Evolutionary conservation across 306 rosid genomes (phyloP), one percentile per base, ranked within the genome.

Genomic region (Cicer yamashitae): DNA sequence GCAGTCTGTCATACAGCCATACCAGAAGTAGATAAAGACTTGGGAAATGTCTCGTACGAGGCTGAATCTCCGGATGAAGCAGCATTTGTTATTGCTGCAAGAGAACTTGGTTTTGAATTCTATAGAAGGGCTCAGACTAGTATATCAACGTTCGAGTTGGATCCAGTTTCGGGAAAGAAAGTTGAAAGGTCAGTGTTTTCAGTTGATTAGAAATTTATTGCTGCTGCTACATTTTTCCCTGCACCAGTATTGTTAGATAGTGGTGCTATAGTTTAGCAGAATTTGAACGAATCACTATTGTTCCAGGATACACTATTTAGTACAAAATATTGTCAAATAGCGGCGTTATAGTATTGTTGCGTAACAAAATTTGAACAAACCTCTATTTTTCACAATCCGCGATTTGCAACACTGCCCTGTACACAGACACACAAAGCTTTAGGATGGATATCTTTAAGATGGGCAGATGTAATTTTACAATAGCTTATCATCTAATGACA

Each of bases 51-150:
- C 53, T 73, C 87, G 15, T 96, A 96, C 6, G 99, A 96, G 80
- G 97, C 99, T 74, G 99, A 96, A 85, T 92, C 98, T 52, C 99
- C 98, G 1, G 99, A 96, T 79, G 99, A 96, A 89, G 90, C 98
- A 20, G 99, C 99, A 68, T 92, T 96, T 83, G 98, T 96, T 75
- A 96, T 96, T 83, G 98, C 98, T 10, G 98, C 98, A 5, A 89
- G 94, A 82, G 99, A 96, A 82, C 61, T 96, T 70, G 97, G 99
- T 72, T 96, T 96, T 78, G 94, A 92, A 78, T 90, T 92, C 87
- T 92, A 80, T 81, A 88, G 83, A 81, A 87, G 99, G 84, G 87
- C 99, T 22, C 98, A 96, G 80, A 92, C 90, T 15, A 90, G 82
- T 84, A 73, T 96, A 73, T 92, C 96, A 6, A 78, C 88, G 25